Evolutionary conservation across 441 rosid species (phyloP).

Genomic region (Pelargonium citronellum): DNA sequence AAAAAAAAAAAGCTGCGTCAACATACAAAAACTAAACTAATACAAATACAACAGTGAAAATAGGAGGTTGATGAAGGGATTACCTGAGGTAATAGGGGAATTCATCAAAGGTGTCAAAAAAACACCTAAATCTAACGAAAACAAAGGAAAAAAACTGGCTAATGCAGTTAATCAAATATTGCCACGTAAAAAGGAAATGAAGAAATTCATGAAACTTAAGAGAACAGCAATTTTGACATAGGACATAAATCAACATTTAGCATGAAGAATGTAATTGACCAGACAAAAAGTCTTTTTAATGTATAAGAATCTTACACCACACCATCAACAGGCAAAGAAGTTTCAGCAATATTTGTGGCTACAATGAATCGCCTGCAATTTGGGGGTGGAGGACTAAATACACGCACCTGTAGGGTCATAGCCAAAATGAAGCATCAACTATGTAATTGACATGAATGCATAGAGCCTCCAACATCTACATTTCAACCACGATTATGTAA

Average conservation of each 20-base stretch:
- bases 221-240: slow-evolving; percentile 3
- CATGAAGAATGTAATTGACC: background rate
- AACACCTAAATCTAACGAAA: too few species aligned
- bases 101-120: too few species aligned
- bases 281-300: slow-evolving; percentile 9
- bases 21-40: too few species aligned
- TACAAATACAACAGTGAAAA: too few species aligned
- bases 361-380: slow-evolving; percentile 90
- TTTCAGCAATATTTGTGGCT: slow-evolving; percentile 95
- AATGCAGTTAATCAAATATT: too few species aligned
- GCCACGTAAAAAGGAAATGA: too few species aligned
- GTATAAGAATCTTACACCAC: slow-evolving; percentile 71
- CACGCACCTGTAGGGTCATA: slow-evolving; percentile 67
- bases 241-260: background rate
- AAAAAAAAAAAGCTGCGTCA: too few species aligned
- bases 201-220: too few species aligned
- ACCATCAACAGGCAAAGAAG: slow-evolving; percentile 96
- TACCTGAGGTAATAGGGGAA: too few species aligned
- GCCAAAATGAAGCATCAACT: slow-evolving; percentile 22
- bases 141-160: too few species aligned
- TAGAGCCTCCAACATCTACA: slow-evolving; percentile 8
- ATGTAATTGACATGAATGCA: slow-evolving; percentile 9
- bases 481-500: slow-evolving; percentile 11
- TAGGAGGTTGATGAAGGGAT: too few species aligned
- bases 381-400: slow-evolving; percentile 89